Conservation (phyloP, 805 yeast species). For the Ogataea dorogensis region DNA sequence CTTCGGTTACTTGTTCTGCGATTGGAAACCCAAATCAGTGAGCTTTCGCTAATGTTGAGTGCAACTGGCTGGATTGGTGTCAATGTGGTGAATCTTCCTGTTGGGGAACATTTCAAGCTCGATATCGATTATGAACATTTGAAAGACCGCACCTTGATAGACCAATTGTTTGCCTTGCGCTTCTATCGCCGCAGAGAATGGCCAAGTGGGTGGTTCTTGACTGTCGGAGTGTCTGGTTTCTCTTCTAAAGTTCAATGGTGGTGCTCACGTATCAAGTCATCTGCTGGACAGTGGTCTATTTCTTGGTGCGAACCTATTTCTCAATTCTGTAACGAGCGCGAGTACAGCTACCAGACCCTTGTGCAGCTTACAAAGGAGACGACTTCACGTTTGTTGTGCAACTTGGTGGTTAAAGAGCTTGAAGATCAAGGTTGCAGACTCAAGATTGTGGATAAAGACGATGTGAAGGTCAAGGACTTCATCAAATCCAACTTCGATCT, state of each 20-base stretch:
- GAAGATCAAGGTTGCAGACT: conserved; percentile 39
- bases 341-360: conserved; percentile 35
- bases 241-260: conserved; percentile 45
- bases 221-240: conserved; percentile 37
- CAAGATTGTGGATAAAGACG: conserved; percentile 29
- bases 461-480: conserved; percentile 21
- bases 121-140: conserved; percentile 33
- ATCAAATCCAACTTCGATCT: conserved; percentile 30
- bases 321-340: conserved; percentile 16
- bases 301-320: conserved; percentile 44
- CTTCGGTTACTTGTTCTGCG: conserved; percentile 45
- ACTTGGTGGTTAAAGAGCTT: conserved; percentile 52
- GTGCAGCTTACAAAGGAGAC: conserved; percentile 41
- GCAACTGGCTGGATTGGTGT: conserved; percentile 72
- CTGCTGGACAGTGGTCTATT: conserved; percentile 54
- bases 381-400: conserved; percentile 48
- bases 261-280: conserved; percentile 49
- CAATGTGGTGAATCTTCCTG: conserved; percentile 49
- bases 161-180: conserved; percentile 25
- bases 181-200: conserved; percentile 51
- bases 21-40: conserved; percentile 47
- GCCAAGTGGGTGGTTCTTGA: conserved; percentile 57
- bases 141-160: conserved; percentile 21
- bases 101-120: conserved; percentile 45
- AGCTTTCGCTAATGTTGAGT: conserved; percentile 52